These are phyloP conservation scores for Globisporangium viniferum DNA, from an alignment of 352 stramenopile species.

Conservation along the genomic window DNA sequence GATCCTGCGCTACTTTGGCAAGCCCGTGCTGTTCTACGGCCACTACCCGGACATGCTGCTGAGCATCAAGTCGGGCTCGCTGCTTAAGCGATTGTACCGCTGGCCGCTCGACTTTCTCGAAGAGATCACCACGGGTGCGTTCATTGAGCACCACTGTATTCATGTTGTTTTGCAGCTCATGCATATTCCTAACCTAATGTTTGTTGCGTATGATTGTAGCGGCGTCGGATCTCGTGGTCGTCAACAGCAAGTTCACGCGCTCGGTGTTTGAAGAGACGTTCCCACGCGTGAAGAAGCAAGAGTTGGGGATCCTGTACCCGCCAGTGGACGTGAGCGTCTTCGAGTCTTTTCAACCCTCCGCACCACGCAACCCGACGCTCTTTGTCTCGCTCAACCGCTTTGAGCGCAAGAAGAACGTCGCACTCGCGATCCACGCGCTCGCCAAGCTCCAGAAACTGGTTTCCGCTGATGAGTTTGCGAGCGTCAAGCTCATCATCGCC, in stretches of 20 bases:
- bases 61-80: constrained; percentile 48
- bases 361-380: constrained; percentile 37
- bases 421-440: constrained; percentile 84
- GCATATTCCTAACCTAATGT: not conserved
- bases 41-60: constrained; percentile 99
- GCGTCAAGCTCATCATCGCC: constrained; percentile 89
- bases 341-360: constrained; percentile 29
- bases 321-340: constrained; percentile 88
- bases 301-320: constrained; percentile 93
- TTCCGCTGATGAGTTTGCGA: constrained; percentile 32
- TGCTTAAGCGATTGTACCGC: constrained; percentile 89
- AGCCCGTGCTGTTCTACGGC: constrained; percentile 97
- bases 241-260: constrained; percentile 97
- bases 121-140: constrained; percentile 89
- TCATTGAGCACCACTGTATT: constrained; percentile 7
- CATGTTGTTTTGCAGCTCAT: constrained; percentile 1
- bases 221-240: constrained; percentile 92
- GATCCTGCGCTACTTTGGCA: constrained; percentile 64
- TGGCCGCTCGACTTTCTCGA: constrained; percentile 91
- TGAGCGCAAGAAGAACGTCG: constrained; percentile 98
- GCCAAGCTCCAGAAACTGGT: constrained; percentile 48
- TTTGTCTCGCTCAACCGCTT: constrained; percentile 98
- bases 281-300: constrained; percentile 44
- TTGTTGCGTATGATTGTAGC: constrained; percentile 18
- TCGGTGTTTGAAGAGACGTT: constrained; percentile 90